Percentiles rank a stretch among this genome's conserved stretches.
Conservation (phyloP, 2,329 filamentous ascomycete genomes). For the Cyclaneusma minus region DNA sequence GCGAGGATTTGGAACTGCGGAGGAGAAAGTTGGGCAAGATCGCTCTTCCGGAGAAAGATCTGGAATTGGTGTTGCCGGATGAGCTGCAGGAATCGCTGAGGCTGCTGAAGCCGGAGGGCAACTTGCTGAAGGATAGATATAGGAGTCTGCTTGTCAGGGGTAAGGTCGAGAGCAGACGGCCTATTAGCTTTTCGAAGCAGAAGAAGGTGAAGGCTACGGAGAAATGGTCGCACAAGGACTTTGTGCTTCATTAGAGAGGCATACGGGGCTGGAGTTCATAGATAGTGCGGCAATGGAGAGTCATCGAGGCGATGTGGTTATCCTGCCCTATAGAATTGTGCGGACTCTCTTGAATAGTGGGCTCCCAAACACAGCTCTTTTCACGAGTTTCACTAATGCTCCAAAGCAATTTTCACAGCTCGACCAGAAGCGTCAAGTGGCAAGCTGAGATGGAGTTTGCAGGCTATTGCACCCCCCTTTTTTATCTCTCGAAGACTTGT, state of each 20-base stretch:
- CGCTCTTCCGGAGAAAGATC: slow-evolving; percentile 59
- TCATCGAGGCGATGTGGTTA: too few relatives aligned
- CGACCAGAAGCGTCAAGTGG: too few relatives aligned
- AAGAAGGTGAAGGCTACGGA: slow-evolving; percentile 69
- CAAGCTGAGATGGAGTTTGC: too few relatives aligned
- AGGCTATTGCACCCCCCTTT: too few relatives aligned
- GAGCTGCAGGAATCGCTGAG: slow-evolving; percentile 71
- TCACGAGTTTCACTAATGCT: too few relatives aligned
- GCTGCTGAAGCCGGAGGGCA: slow-evolving; percentile 86
- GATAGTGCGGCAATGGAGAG: too few relatives aligned
- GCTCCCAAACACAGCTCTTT: too few relatives aligned
- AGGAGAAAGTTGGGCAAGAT: slow-evolving; percentile 59
- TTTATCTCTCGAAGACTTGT: too few relatives aligned
- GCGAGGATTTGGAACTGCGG: slow-evolving; percentile 48
- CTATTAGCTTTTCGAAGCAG: slow-evolving; percentile 69
- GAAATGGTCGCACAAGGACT: slow-evolving; percentile 98
- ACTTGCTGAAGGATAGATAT: slow-evolving; percentile 82
- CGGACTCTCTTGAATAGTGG: too few relatives aligned
- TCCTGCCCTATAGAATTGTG: too few relatives aligned
- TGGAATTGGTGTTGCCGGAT: slow-evolving; percentile 71
- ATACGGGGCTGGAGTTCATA: too few relatives aligned
- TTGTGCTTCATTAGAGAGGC: slow-evolving; percentile 26
- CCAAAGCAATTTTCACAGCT: too few relatives aligned
- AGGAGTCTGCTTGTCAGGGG: slow-evolving; percentile 76
- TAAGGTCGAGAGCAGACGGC: slow-evolving; percentile 71